Conservation (phyloP, 805 yeast species). For the Saturnispora galanensis region DNA sequence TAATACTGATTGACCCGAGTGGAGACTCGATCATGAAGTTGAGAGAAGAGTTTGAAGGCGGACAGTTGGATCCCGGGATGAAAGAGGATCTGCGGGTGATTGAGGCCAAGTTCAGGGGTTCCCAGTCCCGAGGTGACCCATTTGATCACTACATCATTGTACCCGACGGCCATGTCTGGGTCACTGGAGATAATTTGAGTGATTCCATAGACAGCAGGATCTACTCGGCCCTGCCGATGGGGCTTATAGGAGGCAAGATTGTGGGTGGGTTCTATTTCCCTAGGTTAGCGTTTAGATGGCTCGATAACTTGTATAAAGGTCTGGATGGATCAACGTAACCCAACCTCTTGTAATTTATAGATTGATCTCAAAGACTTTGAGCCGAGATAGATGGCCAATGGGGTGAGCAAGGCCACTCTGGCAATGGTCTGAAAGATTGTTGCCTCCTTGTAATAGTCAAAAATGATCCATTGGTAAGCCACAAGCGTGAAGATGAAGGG, state of each 20-base stretch:
- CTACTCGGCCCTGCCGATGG: constrained; percentile 87
- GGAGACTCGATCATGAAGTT: constrained; percentile 34
- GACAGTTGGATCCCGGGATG: neutral
- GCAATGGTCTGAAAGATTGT: constrained; percentile 52
- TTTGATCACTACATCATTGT: constrained; percentile 54
- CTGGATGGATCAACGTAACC: constrained; percentile 12
- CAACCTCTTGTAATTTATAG: constrained; percentile 22
- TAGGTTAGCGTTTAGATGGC: constrained; percentile 40
- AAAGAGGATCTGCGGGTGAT: constrained; percentile 1
- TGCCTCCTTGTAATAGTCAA: constrained; percentile 48
- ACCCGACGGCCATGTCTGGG: constrained; percentile 95
- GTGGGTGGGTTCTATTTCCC: constrained; percentile 55
- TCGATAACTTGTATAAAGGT: constrained; percentile 40
- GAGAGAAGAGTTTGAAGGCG: constrained; percentile 5
- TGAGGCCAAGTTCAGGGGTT: constrained; percentile 2
- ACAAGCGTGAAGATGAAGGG: constrained; percentile 37
- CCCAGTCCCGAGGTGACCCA: constrained; percentile 17
- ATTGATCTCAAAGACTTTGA: constrained; percentile 47
- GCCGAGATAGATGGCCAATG: constrained; percentile 51
- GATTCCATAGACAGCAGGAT: constrained; percentile 84
- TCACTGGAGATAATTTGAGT: constrained; percentile 87
- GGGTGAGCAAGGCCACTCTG: constrained; percentile 37
- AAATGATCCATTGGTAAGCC: constrained; percentile 43
- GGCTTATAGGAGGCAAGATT: constrained; percentile 76
- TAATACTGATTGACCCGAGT: constrained; percentile 73